Evolutionary conservation across 2,329 filamentous ascomycete species (phyloP).

Genomic region (Cryphonectria parasitica): DNA sequence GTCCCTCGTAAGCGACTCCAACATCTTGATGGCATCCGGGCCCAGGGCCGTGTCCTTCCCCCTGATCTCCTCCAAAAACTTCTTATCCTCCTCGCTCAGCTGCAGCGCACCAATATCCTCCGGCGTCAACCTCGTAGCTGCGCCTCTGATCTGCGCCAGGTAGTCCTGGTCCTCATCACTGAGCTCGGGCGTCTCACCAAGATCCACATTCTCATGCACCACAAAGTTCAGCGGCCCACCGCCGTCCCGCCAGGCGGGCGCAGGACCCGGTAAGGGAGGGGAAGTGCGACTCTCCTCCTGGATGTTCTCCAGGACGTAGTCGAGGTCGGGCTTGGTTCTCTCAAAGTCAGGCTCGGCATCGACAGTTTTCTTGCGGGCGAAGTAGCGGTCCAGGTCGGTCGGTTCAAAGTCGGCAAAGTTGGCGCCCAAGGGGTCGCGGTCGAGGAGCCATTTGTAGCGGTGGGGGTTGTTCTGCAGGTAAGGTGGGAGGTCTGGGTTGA

Average conservation of each 20-base stretch:
- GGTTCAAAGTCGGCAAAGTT: conserved; percentile 41
- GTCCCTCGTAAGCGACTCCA: conserved; percentile 15
- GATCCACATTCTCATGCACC: neutral
- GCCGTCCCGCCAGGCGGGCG: neutral
- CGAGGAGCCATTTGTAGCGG: conserved; percentile 43
- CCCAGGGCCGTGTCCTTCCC: conserved; percentile 6
- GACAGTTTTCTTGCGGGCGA: conserved; percentile 23
- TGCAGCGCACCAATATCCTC: neutral
- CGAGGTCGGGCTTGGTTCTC: conserved; percentile 2
- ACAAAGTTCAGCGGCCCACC: neutral
- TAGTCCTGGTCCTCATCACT: neutral
- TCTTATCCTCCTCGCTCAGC: conserved; percentile 19
- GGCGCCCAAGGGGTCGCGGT: conserved; percentile 44
- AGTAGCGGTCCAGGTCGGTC: conserved; percentile 17
- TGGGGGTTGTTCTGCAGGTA: conserved; percentile 42
- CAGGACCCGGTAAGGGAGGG: neutral
- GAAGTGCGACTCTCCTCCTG: neutral
- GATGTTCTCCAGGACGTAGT: conserved; percentile 20
- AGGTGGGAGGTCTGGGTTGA: conserved; percentile 47
- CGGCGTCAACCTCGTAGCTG: neutral
- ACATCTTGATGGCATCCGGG: neutral
- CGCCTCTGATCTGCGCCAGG: neutral
- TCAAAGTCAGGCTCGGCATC: conserved; percentile 26
- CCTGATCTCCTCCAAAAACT: conserved; percentile 16
- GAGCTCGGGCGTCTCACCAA: neutral